Base-by-base conservation (phyloP, 2,329 filamentous ascomycete species). In the Periconia sp. region DNA sequence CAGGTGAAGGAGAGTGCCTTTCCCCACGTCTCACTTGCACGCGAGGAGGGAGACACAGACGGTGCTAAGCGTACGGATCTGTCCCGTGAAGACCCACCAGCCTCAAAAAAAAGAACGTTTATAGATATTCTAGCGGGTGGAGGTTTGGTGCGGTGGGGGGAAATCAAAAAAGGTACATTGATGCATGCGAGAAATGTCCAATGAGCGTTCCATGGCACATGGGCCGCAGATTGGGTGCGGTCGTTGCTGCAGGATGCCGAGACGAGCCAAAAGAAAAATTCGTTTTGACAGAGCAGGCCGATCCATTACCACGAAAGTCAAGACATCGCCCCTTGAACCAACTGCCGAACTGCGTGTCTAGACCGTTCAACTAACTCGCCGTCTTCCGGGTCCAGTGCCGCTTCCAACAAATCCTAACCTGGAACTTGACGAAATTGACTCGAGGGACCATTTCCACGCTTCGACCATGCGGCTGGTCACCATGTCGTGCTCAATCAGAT, bases 11-110 rank as follows among this genome's bases (percentile, higher is more conserved):
- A 27, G 62, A 66, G 63, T 65, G 64, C 51, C 13, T 62, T 68
- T 69, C 66, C 68, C 68, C 68, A 70, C 65, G 68, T 65, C 65
- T 60, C 58, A 65, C 60, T 45, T 45, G 3, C 45, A 33, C 50
- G 53, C 57, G 60, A 60, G 56, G 61, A 57, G 42, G 14, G 17
- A 27, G 18, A 11, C 15, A 23, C 33, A 37, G 33, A 37, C 33
- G 33, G 33, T n/a, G 15, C 33, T 37, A 37, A 37, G 33, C 14
- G 33, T 37, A 37, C 33, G 15, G 33, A 37, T 37, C 33, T 37
- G 15, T 6, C 33, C 33, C 33, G 33, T n/a, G 33, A 13, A 37
- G 33, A 37, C 33, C 33, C 33, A 37, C 33, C 10, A n/a, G 50
- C 53, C 33, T 37, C 33, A n/a, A 5, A 27, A 27, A n/a, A 37